Base-by-base conservation (phyloP, 192 early-diverging fungal species). In the Coemansia sp. region DNA sequence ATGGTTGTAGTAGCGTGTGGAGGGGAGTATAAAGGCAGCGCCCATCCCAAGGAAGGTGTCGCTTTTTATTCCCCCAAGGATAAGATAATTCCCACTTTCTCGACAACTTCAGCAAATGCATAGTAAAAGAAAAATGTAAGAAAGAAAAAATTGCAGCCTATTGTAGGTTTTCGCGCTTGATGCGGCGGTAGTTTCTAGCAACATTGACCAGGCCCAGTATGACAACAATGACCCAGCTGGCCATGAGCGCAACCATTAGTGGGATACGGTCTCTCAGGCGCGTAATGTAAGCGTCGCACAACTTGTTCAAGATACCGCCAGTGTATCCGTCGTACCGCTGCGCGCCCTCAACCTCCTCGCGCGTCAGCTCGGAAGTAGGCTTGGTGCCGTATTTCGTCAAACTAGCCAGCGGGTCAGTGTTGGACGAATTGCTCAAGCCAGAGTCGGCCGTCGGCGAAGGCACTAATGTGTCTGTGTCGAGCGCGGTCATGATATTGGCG, bases 311-410 rank as follows among this genome's bases (percentile, higher is more conserved):
- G 5, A 76, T 11, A 4, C 80, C 80, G 7, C 80, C 80, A 2
- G 80, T 82, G 53, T 74, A 82, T 8, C 80, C 80, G 35, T 58
- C 64, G 39, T 58, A 75, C 50, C 63, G 62, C 40, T 72, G 70
- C 10, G 70, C 80, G 12, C 48, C 60, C 46, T 61, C 50, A 0
- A 76, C 54, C 2, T 68, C 62, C 37, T 67, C 65, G 26, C 58
- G 59, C 11, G 52, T 63, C 40, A 69, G 57, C 19, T 65, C 66
- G 14, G 56, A 43, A 4, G 60, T 63, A 11, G 68, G 59, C 17
- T 65, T 50, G 3, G 69, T 29, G 36, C 33, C 33, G 32, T 19
- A 53, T 32, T 21, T 35, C 3, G 27, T 32, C 2, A 53, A 18
- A 5, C 33, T 35, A 15, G 27, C 52, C 2, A 19, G 9, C 32